Conservation (phyloP, 768 basidiomycete genomes). For the Hygrocybe punicea region DNA sequence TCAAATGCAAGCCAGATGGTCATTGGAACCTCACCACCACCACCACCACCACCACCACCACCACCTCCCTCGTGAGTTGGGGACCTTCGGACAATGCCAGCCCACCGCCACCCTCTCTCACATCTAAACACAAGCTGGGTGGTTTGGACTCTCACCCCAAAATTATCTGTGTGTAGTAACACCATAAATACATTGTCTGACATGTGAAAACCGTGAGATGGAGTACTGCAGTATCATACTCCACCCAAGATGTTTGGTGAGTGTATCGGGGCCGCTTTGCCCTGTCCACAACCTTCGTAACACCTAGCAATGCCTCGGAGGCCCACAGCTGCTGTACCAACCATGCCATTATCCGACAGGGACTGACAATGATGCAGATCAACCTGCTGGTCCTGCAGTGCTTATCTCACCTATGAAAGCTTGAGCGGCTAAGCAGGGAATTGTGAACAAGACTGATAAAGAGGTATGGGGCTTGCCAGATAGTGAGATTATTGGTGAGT, state of each 20-base stretch:
- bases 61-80: no score
- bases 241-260: not conserved
- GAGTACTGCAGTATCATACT: not conserved
- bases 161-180: no score
- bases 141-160: no score
- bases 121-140: no score
- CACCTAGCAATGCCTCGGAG: not conserved
- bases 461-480: constrained; percentile 14
- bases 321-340: not conserved
- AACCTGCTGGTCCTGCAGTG: constrained; percentile 1
- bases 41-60: no score
- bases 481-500: constrained; percentile 14
- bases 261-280: not conserved
- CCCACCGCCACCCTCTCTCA: no score
- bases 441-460: constrained; percentile 5
- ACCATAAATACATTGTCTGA: no score
- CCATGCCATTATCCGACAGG: not conserved
- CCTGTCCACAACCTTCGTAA: not conserved
- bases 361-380: not conserved
- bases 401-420: constrained; percentile 13
- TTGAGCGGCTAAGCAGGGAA: not conserved
- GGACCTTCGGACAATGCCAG: no score
- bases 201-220: no score
- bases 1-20: no score
- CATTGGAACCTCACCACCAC: no score